These are phyloP conservation scores for Platanus orientalis DNA, from an alignment of 164 flowering plant genomes.

Conservation along the genomic window DNA sequence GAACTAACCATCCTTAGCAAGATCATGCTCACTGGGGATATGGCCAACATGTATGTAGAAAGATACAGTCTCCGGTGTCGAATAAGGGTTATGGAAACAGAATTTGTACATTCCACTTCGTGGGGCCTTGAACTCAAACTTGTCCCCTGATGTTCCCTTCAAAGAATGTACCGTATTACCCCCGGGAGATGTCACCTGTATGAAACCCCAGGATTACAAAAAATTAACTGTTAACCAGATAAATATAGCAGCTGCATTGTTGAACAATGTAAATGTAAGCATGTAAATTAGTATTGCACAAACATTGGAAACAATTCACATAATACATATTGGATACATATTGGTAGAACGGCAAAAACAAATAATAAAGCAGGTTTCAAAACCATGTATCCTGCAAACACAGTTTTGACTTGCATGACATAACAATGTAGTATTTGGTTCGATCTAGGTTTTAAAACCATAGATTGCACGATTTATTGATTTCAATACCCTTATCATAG, in stretches of 20 bases:
- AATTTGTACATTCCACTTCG: slow-evolving; percentile 94
- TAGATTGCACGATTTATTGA: background rate
- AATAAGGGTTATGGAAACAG: slow-evolving; percentile 83
- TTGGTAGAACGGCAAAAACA: too few species aligned
- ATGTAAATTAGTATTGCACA: too few species aligned
- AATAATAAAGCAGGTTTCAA: background rate
- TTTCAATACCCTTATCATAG: background rate
- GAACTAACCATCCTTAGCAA: slow-evolving; percentile 88
- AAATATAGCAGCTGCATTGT: background rate
- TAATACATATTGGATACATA: too few species aligned
- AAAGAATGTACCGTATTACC: slow-evolving; percentile 59
- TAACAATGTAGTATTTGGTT: background rate
- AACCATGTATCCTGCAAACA: background rate
- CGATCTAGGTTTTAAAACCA: background rate
- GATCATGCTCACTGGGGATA: slow-evolving; percentile 87
- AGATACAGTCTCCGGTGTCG: slow-evolving; percentile 88
- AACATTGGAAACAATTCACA: too few species aligned
- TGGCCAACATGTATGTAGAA: slow-evolving; percentile 95
- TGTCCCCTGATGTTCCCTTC: slow-evolving; percentile 92
- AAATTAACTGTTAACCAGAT: background rate
- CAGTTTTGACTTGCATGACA: background rate
- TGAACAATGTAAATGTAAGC: background rate
- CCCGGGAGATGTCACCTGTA: slow-evolving; percentile 78
- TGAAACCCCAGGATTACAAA: slow-evolving; percentile 1
- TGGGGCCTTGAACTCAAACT: slow-evolving; percentile 87